Evolutionary conservation across 2,329 filamentous ascomycete genomes (phyloP).

Genomic region (Exophiala dermatitidis): DNA sequence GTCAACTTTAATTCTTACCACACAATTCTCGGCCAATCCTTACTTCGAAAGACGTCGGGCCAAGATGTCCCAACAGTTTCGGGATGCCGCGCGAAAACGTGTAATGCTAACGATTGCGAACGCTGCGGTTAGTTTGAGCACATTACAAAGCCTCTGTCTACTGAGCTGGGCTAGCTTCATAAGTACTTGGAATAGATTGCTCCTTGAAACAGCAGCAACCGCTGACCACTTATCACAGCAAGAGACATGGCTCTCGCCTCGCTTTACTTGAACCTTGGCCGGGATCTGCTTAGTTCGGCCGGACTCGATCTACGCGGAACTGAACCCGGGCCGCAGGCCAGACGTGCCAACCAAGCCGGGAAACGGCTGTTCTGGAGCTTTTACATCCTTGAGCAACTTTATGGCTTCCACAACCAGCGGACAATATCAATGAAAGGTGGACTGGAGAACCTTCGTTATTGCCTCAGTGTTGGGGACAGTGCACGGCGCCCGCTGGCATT

Average conservation of each 20-base stretch:
- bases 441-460: neutral
- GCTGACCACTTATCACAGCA: slow-evolving; percentile 2
- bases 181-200: slow-evolving; percentile 31
- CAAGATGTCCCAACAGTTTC: neutral
- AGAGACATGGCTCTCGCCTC: slow-evolving; percentile 43
- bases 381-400: slow-evolving; percentile 45
- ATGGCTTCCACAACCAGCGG: slow-evolving; percentile 37
- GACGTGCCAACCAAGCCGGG: neutral
- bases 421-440: neutral
- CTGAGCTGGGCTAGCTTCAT: slow-evolving; percentile 47
- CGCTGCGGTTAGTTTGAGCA: slow-evolving; percentile 44
- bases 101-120: slow-evolving; percentile 32
- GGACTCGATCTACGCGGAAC: slow-evolving; percentile 41
- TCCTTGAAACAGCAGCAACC: neutral
- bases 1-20: slow-evolving; percentile 31
- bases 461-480: neutral
- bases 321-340: slow-evolving; percentile 38
- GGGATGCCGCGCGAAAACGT: neutral
- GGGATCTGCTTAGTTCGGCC: slow-evolving; percentile 47
- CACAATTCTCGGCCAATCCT: slow-evolving; percentile 21
- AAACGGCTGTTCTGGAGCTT: slow-evolving; percentile 48
- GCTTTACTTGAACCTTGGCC: slow-evolving; percentile 45
- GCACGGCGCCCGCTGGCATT: neutral
- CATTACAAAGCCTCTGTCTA: slow-evolving; percentile 47
- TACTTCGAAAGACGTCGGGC: neutral